Conservation (phyloP, 148 eudicot species). For the Cornus controversa region DNA sequence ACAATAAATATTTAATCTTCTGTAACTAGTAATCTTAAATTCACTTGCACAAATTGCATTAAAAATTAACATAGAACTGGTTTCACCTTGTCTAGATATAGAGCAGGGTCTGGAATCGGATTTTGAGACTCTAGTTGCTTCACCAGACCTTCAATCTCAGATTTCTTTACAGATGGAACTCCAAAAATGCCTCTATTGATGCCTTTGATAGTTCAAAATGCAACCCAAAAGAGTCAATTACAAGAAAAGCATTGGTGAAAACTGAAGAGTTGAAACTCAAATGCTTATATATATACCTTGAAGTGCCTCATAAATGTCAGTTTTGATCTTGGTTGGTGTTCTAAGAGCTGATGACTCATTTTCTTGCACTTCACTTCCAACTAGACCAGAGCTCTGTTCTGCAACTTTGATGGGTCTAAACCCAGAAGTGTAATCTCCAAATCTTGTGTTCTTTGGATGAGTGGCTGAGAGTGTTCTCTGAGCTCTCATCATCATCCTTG, state of each 20-base stretch:
- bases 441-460: constrained; percentile 22
- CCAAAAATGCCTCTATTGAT: constrained; percentile 90
- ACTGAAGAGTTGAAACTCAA: neutral
- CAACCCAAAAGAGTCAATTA: too few species aligned
- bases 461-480: constrained; percentile 29
- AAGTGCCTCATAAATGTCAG: constrained; percentile 41
- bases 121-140: constrained; percentile 63
- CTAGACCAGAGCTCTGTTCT: constrained; percentile 36
- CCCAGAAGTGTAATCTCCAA: constrained; percentile 20
- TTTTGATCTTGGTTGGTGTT: constrained; percentile 39
- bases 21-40: neutral
- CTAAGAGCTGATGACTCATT: neutral
- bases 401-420: constrained; percentile 35
- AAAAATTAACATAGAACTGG: neutral
- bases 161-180: constrained; percentile 58
- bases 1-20: neutral
- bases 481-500: constrained; percentile 30
- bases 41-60: neutral
- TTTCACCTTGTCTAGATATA: constrained; percentile 62
- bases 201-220: constrained; percentile 29
- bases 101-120: constrained; percentile 67
- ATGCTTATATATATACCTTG: constrained; percentile 39
- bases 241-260: neutral
- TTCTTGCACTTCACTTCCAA: constrained; percentile 31
- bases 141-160: constrained; percentile 63